Percentiles rank a stretch among this genome's conserved stretches.
Evolutionary conservation across 306 rosid genomes (phyloP).

Genomic region (Erythrophleum fordii): DNA sequence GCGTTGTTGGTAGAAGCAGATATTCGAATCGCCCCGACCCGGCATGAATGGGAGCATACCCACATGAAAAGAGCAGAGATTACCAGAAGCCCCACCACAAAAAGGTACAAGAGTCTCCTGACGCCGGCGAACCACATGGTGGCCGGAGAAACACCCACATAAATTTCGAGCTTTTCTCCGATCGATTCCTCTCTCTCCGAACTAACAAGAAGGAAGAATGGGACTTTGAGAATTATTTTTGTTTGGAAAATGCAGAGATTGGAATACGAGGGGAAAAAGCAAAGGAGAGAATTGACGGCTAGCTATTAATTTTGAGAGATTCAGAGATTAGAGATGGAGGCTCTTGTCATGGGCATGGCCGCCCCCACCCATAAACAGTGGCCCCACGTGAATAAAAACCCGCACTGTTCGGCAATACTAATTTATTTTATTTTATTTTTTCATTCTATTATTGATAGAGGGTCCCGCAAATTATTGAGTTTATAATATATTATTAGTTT

Average conservation of each 20-base stretch:
- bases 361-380: constrained; percentile 47
- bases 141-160: constrained; percentile 50
- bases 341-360: constrained; percentile 37
- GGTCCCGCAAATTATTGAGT: background rate
- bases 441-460: background rate
- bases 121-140: constrained; percentile 59
- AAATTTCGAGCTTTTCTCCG: constrained; percentile 34
- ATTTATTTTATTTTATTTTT: background rate
- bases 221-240: background rate
- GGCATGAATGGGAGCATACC: constrained; percentile 53
- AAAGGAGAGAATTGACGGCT: background rate
- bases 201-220: background rate
- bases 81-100: constrained; percentile 41
- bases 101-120: constrained; percentile 48
- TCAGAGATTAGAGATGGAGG: constrained; percentile 34
- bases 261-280: constrained; percentile 9
- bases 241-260: background rate
- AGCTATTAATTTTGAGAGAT: background rate
- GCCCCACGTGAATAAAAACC: constrained; percentile 67
- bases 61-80: constrained; percentile 51
- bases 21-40: constrained; percentile 58
- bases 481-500: background rate
- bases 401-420: constrained; percentile 28
- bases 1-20: background rate
- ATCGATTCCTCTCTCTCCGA: background rate